Evolutionary conservation across 768 basidiomycete species (phyloP), one percentile per base, ranked within the genome.

Genomic region (Psilocybe cubensis): DNA sequence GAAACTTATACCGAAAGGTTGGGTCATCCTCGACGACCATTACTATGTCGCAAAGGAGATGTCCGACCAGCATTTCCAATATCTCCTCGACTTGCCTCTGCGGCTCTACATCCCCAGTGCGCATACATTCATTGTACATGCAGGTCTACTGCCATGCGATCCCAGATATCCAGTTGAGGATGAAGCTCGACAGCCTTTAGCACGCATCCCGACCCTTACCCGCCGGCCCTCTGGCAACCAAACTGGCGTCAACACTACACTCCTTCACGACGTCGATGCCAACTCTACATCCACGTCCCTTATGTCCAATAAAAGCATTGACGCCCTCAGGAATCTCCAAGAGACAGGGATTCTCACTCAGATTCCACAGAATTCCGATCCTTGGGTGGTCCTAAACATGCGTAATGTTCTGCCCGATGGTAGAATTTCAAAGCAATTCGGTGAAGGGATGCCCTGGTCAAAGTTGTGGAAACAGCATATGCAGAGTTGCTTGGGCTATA

Each of bases 51-150:
- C 96, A 0, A 80, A 79, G 47, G 80, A 77, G 43, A 82, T 96
- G 78, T 75, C 85, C n/a, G 67, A 68, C 17, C 69, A 69, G 3
- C 80, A 94, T 46, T 91, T 86, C 60, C 63, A 76, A n/a, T 98
- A 95, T 70, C 79, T 97, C 25, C 69, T 83, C 27, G 74, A 82
- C n/a, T 73, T 94, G 0, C 95, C 96, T 0, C 74, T 94, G 27
- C 77, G 81, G 46, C 75, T 95, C 7, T 86, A 96, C 67, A 72
- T 91, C 14, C 92, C 94, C 0, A 79, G 80, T 2, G 83, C 89
- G 2, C 92, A 96, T 65, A 72, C 86, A 0, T 87, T 86, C 73
- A 78, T 96, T 45, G 91, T 88, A 1, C 94, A 97, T 63, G 95
- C 86, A 1, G 96, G 96, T 5, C 65, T 96, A 18, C 79, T 98